Evolutionary conservation across 352 stramenopile genomes (phyloP).

Genomic region (Phytophthora kernoviae): DNA sequence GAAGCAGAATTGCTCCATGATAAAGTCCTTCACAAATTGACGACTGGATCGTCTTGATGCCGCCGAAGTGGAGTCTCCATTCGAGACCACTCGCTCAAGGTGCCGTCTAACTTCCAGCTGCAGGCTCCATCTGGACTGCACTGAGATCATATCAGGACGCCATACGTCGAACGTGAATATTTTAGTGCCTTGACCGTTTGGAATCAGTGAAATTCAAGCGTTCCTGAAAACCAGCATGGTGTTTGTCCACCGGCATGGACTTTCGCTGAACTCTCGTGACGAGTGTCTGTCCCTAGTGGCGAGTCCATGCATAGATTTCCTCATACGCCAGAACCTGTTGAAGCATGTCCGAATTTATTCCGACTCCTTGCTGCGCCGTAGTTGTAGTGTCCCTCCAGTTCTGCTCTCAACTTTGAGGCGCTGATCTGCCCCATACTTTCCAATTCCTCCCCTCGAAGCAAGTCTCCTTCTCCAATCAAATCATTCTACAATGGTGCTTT

Average conservation of each 20-base stretch:
- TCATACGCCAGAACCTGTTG: constrained; percentile 26
- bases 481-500: constrained; percentile 25
- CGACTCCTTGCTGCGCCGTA: constrained; percentile 20
- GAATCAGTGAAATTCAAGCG: constrained; percentile 5
- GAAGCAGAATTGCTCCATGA: constrained; percentile 1
- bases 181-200: neutral
- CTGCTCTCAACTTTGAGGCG: neutral
- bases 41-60: constrained; percentile 2
- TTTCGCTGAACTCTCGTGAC: constrained; percentile 26
- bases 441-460: constrained; percentile 18
- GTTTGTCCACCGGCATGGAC: constrained; percentile 7
- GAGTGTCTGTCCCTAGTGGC: constrained; percentile 7
- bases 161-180: neutral
- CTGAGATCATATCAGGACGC: constrained; percentile 25
- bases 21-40: neutral
- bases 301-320: constrained; percentile 10
- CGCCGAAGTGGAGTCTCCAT: neutral
- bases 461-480: neutral
- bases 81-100: constrained; percentile 2
- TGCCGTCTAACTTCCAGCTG: constrained; percentile 10
- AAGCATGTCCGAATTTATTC: constrained; percentile 24
- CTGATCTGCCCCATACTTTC: constrained; percentile 18
- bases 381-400: constrained; percentile 9
- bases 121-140: constrained; percentile 22
- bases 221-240: constrained; percentile 18